Conservation (phyloP, 495 filamentous ascomycete genomes). For the Neurospora sp. region DNA sequence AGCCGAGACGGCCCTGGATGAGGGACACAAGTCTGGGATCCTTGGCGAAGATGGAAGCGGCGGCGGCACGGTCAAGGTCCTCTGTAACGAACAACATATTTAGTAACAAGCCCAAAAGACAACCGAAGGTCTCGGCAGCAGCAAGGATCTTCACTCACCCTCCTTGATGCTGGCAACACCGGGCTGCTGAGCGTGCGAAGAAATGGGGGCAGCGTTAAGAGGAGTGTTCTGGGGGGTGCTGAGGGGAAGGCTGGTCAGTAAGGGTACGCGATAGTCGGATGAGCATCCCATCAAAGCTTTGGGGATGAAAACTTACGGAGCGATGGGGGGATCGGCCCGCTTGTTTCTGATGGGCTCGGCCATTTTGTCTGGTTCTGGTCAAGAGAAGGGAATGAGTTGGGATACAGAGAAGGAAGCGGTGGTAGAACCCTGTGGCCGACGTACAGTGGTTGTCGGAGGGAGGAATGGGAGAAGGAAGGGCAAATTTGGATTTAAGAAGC, state of each 20-base stretch:
- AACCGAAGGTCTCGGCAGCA: constrained; percentile 16
- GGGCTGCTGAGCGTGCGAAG: constrained; percentile 92
- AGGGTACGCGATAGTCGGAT: neutral
- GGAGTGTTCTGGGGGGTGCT: constrained; percentile 97
- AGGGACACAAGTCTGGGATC: constrained; percentile 89
- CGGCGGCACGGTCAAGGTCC: constrained; percentile 75
- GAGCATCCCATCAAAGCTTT: neutral
- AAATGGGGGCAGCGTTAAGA: constrained; percentile 89
- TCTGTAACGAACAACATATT: constrained; percentile 43
- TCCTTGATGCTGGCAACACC: constrained; percentile 93
- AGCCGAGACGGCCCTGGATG: constrained; percentile 93
- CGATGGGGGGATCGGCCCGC: constrained; percentile 68
- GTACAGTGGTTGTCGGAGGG: neutral
- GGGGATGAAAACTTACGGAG: constrained; percentile 48
- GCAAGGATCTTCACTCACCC: constrained; percentile 48
- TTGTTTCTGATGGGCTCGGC: constrained; percentile 88
- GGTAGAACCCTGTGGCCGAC: neutral
- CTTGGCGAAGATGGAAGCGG: constrained; percentile 84
- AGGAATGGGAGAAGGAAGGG: neutral
- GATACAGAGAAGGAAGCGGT: neutral
- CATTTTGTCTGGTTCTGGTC: constrained; percentile 40
- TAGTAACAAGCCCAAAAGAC: constrained; percentile 1
- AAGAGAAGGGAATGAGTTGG: constrained; percentile 2
- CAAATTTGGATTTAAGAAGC: neutral
- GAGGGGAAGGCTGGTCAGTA: constrained; percentile 20